These are phyloP conservation scores for Salix purpurea DNA, from an alignment of 345 rosid species.

Conservation along the genomic window DNA sequence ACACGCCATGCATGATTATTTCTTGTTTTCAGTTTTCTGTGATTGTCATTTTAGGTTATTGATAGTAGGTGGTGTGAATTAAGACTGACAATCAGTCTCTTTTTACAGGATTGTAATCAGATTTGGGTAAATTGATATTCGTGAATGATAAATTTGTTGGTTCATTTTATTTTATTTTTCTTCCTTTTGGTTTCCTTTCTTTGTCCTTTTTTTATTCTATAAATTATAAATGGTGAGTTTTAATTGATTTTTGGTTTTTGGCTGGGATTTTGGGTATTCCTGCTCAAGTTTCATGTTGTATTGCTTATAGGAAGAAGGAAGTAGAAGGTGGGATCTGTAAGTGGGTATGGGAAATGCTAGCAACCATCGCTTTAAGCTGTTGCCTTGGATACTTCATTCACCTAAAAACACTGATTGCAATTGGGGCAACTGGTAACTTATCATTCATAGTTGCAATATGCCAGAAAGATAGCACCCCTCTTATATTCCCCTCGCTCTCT, in stretches of 20 bases:
- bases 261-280: not conserved
- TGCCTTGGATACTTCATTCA: not conserved
- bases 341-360: not conserved
- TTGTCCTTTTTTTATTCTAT: not conserved
- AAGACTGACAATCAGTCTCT: not conserved
- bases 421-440: not conserved
- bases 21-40: too few relatives aligned
- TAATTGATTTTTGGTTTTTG: not conserved
- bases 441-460: not conserved
- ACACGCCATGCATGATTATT: not conserved
- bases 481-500: too few relatives aligned
- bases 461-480: not conserved
- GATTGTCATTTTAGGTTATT: not conserved
- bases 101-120: not conserved
- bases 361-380: too few relatives aligned
- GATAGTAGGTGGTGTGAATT: not conserved
- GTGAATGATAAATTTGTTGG: not conserved
- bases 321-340: not conserved
- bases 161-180: not conserved
- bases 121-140: not conserved
- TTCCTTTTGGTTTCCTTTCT: not conserved
- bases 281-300: not conserved
- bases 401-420: not conserved
- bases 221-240: not conserved
- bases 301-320: not conserved